Conservation (phyloP, 2,329 filamentous ascomycete genomes). For the Tolypocladium ophioglossoides region DNA sequence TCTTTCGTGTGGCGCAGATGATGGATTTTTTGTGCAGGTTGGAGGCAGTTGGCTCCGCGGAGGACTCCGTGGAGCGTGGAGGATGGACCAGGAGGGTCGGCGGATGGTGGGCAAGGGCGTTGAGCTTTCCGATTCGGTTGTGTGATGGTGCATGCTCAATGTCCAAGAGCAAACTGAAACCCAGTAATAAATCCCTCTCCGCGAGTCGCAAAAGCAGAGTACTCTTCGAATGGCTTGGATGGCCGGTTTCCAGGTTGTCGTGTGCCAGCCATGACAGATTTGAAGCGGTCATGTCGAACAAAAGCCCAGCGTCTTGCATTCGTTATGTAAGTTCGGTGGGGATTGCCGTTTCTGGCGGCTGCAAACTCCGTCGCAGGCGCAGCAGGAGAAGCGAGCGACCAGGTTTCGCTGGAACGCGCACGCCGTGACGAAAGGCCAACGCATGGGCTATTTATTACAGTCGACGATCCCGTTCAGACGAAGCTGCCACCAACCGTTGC, state of each 20-base stretch:
- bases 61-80: too few relatives aligned
- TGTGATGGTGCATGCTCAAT: neutral
- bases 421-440: neutral
- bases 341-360: neutral
- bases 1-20: too few relatives aligned
- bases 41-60: neutral
- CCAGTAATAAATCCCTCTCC: neutral
- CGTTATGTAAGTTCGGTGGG: neutral
- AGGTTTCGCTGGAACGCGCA: neutral
- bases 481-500: neutral
- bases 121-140: too few relatives aligned
- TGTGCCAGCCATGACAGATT: neutral
- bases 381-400: neutral
- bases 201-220: neutral
- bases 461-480: neutral
- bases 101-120: neutral
- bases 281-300: neutral
- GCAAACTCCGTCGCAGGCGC: neutral
- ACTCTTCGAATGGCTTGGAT: neutral
- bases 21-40: neutral
- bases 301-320: neutral
- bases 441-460: neutral
- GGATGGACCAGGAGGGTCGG: neutral
- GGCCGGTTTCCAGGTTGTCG: neutral
- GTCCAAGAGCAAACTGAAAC: neutral